Conservation (phyloP, 805 yeast species). For the Candida qinlingensis region DNA sequence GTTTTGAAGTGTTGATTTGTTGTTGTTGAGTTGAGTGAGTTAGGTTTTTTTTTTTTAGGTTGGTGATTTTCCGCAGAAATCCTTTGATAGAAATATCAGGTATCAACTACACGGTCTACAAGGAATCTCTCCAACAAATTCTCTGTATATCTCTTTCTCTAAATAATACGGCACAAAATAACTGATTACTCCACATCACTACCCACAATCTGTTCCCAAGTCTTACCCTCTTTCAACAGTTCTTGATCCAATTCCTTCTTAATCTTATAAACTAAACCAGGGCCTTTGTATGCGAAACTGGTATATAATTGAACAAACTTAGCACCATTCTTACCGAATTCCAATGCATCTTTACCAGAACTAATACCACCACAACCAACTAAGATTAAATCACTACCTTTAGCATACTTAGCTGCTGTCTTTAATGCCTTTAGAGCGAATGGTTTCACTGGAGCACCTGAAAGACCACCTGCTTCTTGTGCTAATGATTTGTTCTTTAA, state of each 20-base stretch:
- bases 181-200: slow-evolving; percentile 33
- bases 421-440: slow-evolving; percentile 66
- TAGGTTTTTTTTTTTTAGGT: not conserved
- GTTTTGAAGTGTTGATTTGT: not conserved
- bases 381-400: slow-evolving; percentile 65
- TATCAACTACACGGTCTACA: too few species aligned
- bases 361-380: slow-evolving; percentile 95
- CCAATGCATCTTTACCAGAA: slow-evolving; percentile 83
- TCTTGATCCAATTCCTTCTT: slow-evolving; percentile 55
- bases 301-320: slow-evolving; percentile 84
- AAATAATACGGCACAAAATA: not conserved
- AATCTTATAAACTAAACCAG: slow-evolving; percentile 66
- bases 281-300: slow-evolving; percentile 88
- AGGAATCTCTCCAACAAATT: not conserved
- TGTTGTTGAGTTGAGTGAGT: not conserved
- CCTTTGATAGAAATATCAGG: not conserved
- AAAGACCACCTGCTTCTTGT: slow-evolving; percentile 76
- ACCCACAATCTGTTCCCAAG: slow-evolving; percentile 81
- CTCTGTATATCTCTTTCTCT: not conserved
- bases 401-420: slow-evolving; percentile 68
- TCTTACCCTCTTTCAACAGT: slow-evolving; percentile 66
- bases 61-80: not conserved
- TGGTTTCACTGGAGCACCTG: slow-evolving; percentile 89
- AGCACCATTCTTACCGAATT: slow-evolving; percentile 92
- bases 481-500: slow-evolving; percentile 48